phyloP scores from a whole-genome alignment of 768 basidiomycete species.

The Hemileccinum rubropunctum region DNA sequence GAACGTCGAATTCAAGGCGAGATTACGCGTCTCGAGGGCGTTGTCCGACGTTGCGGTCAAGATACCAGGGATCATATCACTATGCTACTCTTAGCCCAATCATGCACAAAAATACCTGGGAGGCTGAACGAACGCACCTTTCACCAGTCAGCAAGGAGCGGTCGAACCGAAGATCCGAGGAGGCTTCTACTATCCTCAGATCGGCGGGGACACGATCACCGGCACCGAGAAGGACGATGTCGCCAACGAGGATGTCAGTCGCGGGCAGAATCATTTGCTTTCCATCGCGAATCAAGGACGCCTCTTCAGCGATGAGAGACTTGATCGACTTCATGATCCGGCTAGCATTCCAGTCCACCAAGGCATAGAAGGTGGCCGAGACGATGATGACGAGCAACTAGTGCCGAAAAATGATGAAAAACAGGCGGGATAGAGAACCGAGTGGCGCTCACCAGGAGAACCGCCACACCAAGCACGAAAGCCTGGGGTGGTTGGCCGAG shows the following conservation, averaged over 20 bases:
- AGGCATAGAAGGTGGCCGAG: slow-evolving; percentile 45
- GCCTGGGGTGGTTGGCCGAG: slow-evolving; percentile 41
- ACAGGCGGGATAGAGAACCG: slow-evolving; percentile 2
- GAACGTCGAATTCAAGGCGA: slow-evolving; percentile 46
- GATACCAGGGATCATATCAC: slow-evolving; percentile 43
- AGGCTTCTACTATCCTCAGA: slow-evolving; percentile 48
- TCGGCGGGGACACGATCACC: slow-evolving; percentile 63
- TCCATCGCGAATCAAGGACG: slow-evolving; percentile 50
- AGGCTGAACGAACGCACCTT: slow-evolving; percentile 22
- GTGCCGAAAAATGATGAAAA: slow-evolving; percentile 1
- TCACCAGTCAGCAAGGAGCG: slow-evolving; percentile 50
- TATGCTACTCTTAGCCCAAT: slow-evolving; percentile 14
- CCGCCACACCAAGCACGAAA: slow-evolving; percentile 47
- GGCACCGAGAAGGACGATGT: slow-evolving; percentile 46
- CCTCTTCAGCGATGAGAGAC: slow-evolving; percentile 56
- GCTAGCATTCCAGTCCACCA: slow-evolving; percentile 47
- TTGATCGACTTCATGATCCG: slow-evolving; percentile 53
- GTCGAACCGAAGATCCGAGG: slow-evolving; percentile 50
- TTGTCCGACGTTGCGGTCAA: slow-evolving; percentile 46
- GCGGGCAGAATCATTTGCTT: slow-evolving; percentile 45
- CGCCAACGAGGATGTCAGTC: slow-evolving; percentile 54
- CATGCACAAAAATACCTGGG: neutral
- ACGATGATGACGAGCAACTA: slow-evolving; percentile 40
- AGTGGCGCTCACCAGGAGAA: slow-evolving; percentile 38
- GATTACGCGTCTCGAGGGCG: slow-evolving; percentile 43